Base-by-base conservation (phyloP, 495 filamentous ascomycete genomes). In the Penicillium nucicola region DNA sequence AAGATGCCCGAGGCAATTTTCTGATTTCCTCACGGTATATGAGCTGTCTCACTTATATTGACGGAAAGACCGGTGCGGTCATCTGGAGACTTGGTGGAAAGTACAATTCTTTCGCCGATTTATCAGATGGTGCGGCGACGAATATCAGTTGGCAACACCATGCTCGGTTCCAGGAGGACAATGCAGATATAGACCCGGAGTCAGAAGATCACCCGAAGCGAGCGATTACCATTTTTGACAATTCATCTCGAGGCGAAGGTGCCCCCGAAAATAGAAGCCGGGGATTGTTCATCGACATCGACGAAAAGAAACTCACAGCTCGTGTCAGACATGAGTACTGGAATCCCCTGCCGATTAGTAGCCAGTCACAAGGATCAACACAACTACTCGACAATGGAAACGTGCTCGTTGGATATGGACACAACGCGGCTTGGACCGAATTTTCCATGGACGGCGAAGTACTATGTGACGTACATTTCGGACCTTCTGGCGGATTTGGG, bases 321-420 rank as follows among this genome's bases (percentile, higher is more conserved):
- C 18, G 38, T 0, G 48, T 77, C 9, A 55, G 67, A 5, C 54
- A 66, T 39, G 61, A 61, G 13, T 79, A 75, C 58, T 59, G 50
- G 53, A 68, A 63, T 19, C 50, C 61, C 1, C 22, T 67, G 12
- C 36, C 57, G 5, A 66, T 76, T 10, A 66, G 54, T 36, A 64
- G 63, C 15, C 64, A 65, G 11, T 77, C 70, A 0, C 72, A 77
- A 50, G 81, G 81, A 10, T 73, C 71, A 11, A 54, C 72, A 15
- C 72, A 80, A 55, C 25, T 72, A 6, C 62, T 81, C 1, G 55
- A 58, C 5, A 71, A 66, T 44, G 77, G 71, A 1, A 76, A 78
- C 52, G 66, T 72, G 19, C 48, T 84, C 9, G 30, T 78, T 18
- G 74, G 67, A 10, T 83, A 77, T 55, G 81, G 80, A 1, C 63